These are phyloP conservation scores for Plasmodium gaboni DNA, from an alignment of 169 alveolate genomes.

Conservation along the genomic window DNA sequence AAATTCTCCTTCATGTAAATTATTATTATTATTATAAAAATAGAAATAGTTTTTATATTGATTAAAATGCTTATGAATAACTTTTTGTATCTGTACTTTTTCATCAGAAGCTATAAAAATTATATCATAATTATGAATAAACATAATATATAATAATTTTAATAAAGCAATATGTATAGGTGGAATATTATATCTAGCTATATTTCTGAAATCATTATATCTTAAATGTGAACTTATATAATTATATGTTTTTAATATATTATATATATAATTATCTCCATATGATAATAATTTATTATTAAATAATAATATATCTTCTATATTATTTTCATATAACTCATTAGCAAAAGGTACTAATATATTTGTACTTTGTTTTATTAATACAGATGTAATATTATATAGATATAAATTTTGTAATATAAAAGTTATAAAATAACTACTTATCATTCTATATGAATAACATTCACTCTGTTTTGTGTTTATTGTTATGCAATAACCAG, in stretches of 20 bases:
- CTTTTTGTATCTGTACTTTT: slow-evolving; percentile 22
- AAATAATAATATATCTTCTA: slow-evolving; percentile 72
- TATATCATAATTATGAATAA: slow-evolving; percentile 7
- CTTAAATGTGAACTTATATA: slow-evolving; percentile 63
- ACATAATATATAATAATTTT: slow-evolving; percentile 63
- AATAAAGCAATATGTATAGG: slow-evolving; percentile 21
- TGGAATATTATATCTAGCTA: slow-evolving; percentile 32
- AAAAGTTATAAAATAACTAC: slow-evolving; percentile 30
- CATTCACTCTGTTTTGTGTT: slow-evolving; percentile 38
- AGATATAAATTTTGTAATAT: slow-evolving; percentile 18
- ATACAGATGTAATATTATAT: slow-evolving; percentile 10
- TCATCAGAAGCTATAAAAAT: slow-evolving; percentile 68
- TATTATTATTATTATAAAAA: slow-evolving; percentile 52
- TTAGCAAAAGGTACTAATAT: slow-evolving; percentile 71
- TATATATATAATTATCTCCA: slow-evolving; percentile 32
- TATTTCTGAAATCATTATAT: slow-evolving; percentile 50
- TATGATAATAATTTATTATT: slow-evolving; percentile 25
- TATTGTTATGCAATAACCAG: slow-evolving; percentile 64
- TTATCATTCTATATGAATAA: slow-evolving; percentile 12
- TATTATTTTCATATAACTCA: slow-evolving; percentile 35
- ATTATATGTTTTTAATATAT: slow-evolving; percentile 28
- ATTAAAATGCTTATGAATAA: slow-evolving; percentile 20
- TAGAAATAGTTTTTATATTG: slow-evolving; percentile 40
- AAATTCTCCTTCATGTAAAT: slow-evolving; percentile 58
- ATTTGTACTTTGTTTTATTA: slow-evolving; percentile 44